phyloP scores from a whole-genome alignment of 192 early-diverging fungal species.

The Coemansia sp. region DNA sequence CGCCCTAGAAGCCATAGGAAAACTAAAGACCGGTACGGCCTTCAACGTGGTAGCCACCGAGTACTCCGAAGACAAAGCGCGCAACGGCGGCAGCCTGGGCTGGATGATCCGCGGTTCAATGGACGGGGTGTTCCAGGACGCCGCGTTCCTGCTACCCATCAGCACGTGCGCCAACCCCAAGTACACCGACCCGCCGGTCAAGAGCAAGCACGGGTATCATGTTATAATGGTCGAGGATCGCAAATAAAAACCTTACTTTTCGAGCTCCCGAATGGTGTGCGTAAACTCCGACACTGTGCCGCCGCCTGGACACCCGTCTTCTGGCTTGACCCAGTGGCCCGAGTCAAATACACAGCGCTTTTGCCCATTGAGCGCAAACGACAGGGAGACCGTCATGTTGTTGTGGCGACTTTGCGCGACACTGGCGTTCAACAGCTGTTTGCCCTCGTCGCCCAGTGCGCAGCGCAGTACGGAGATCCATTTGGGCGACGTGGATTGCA shows the following conservation, averaged over 20 bases:
- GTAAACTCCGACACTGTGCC: slow-evolving; percentile 28
- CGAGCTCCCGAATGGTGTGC: slow-evolving; percentile 19
- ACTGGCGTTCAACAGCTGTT: slow-evolving; percentile 25
- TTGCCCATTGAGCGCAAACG: slow-evolving; percentile 35
- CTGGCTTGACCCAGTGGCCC: slow-evolving; percentile 34
- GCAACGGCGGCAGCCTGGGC: slow-evolving; percentile 74
- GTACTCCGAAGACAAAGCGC: slow-evolving; percentile 85
- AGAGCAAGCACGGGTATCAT: slow-evolving; percentile 77
- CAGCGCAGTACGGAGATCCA: slow-evolving; percentile 25
- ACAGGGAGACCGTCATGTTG: slow-evolving; percentile 23
- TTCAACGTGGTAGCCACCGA: slow-evolving; percentile 72
- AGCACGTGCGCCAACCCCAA: slow-evolving; percentile 65
- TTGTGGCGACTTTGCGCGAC: slow-evolving; percentile 8
- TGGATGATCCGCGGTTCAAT: slow-evolving; percentile 73
- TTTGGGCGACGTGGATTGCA: slow-evolving; percentile 7
- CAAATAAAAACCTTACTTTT: slow-evolving; percentile 25
- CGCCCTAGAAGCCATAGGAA: slow-evolving; percentile 65
- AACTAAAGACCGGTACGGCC: slow-evolving; percentile 58
- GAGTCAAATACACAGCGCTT: slow-evolving; percentile 43
- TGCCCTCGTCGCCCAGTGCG: slow-evolving; percentile 33
- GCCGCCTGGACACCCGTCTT: slow-evolving; percentile 48
- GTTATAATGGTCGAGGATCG: slow-evolving; percentile 82
- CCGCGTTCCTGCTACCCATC: slow-evolving; percentile 71
- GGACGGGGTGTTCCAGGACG: slow-evolving; percentile 79
- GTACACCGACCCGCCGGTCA: slow-evolving; percentile 71